Conservation (phyloP, 2,329 filamentous ascomycete species). For the Ophiostoma himal-ulmi region DNA sequence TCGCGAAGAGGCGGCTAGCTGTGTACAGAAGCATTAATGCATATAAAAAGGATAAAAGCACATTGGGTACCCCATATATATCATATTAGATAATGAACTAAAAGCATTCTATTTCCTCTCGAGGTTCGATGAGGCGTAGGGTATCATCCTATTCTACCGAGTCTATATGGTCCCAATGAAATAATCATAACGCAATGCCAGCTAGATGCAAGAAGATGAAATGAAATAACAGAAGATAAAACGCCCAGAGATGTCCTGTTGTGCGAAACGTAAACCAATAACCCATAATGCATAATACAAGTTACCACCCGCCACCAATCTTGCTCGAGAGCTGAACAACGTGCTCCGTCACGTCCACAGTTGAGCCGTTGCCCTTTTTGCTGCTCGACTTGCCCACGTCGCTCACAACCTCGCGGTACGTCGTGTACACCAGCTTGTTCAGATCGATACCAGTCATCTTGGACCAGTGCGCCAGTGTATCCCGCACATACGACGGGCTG, state of each 20-base stretch:
- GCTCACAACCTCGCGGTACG: conserved; percentile 86
- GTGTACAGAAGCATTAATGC: not conserved
- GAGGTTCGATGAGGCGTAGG: conserved; percentile 1
- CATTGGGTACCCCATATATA: not conserved
- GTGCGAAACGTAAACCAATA: not conserved
- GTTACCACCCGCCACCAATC: conserved; percentile 87
- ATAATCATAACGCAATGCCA: not conserved
- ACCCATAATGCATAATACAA: not conserved
- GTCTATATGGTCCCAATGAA: not conserved
- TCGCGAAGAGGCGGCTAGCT: conserved; percentile 52
- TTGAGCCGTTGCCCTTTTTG: conserved; percentile 31
- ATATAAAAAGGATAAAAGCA: not conserved
- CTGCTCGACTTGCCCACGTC: conserved; percentile 71
- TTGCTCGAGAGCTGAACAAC: conserved; percentile 86
- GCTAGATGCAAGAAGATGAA: conserved; percentile 3
- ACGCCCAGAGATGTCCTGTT: not conserved
- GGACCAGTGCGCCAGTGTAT: conserved; percentile 71
- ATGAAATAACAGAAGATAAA: not conserved
- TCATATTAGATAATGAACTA: not conserved
- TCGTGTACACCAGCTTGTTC: conserved; percentile 73
- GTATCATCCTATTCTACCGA: not conserved
- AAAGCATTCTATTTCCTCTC: not conserved
- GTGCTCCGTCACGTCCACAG: conserved; percentile 65
- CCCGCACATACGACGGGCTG: conserved; percentile 58
- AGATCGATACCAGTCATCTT: conserved; percentile 62